Percentiles rank a stretch among this genome's conserved stretches.
These are phyloP conservation scores for Penicillium glabrum DNA, from an alignment of 2,329 filamentous ascomycete species.

Conservation along the genomic window DNA sequence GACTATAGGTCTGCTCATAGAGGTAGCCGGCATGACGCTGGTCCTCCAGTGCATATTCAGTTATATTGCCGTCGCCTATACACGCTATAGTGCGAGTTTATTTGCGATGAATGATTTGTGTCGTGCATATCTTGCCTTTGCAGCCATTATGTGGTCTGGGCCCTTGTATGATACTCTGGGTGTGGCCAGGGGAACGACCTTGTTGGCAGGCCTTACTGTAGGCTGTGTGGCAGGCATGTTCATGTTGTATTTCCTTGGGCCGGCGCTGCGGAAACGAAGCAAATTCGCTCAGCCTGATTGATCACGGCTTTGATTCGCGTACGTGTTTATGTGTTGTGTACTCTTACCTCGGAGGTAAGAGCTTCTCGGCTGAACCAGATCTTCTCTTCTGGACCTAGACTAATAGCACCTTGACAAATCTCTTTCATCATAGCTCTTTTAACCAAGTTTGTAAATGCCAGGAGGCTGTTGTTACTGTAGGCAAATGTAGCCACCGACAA, in stretches of 20 bases:
- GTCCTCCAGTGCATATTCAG: background rate
- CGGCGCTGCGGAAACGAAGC: background rate
- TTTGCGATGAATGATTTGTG: constrained; percentile 25
- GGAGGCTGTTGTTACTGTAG: too few relatives aligned
- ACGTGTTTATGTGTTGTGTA: too few relatives aligned
- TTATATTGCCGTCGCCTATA: background rate
- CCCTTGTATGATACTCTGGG: background rate
- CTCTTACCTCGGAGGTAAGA: too few relatives aligned
- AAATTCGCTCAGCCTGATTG: background rate
- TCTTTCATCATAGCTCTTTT: too few relatives aligned
- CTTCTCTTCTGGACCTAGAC: too few relatives aligned
- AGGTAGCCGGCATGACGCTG: background rate
- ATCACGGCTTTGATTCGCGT: too few relatives aligned
- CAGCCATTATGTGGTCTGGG: background rate
- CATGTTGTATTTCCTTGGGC: background rate
- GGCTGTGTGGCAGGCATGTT: background rate
- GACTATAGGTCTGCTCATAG: constrained; percentile 2
- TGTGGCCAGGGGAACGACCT: background rate
- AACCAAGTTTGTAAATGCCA: too few relatives aligned
- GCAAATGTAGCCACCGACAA: too few relatives aligned
- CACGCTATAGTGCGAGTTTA: constrained; percentile 21
- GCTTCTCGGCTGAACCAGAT: too few relatives aligned
- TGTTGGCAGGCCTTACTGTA: background rate
- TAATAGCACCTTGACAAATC: too few relatives aligned
- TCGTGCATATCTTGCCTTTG: background rate